Percentiles rank a stretch among this genome's conserved stretches.
These are phyloP conservation scores for Hypericum androsaemum DNA, from an alignment of 345 rosid genomes.

Conservation along the genomic window DNA sequence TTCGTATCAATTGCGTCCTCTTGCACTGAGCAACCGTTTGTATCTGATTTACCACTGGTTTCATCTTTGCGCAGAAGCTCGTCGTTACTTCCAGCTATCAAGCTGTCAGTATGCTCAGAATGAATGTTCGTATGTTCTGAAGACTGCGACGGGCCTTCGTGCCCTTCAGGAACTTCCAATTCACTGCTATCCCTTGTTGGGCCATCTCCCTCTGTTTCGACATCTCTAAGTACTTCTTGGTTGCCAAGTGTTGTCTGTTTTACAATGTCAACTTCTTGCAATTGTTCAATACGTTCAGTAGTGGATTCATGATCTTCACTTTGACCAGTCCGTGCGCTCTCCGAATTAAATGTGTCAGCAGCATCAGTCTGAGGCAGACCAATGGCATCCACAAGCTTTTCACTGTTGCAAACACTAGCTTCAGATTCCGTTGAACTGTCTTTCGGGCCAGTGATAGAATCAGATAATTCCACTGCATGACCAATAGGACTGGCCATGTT, in stretches of 20 bases:
- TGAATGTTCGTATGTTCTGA: conserved; percentile 19
- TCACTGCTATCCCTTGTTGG: conserved; percentile 20
- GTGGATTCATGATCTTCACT: conserved; percentile 21
- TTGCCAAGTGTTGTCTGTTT: conserved; percentile 16
- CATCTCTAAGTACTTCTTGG: conserved; percentile 23
- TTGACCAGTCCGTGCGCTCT: conserved; percentile 13
- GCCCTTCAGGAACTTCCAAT: conserved; percentile 19
- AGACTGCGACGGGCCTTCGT: conserved; percentile 18
- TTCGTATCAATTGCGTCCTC: conserved; percentile 28
- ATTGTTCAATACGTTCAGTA: conserved; percentile 20
- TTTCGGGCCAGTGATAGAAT: conserved; percentile 35
- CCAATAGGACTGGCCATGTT: conserved; percentile 63
- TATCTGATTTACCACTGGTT: conserved; percentile 19
- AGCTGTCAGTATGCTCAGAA: conserved; percentile 22
- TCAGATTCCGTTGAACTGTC: conserved; percentile 45
- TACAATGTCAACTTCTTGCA: conserved; percentile 22
- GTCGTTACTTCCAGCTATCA: conserved; percentile 25
- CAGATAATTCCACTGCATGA: conserved; percentile 31
- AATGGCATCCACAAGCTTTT: conserved; percentile 27
- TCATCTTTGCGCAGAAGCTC: conserved; percentile 15
- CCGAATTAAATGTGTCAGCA: conserved; percentile 14
- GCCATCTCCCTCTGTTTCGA: conserved; percentile 16
- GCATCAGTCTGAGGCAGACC: conserved; percentile 21
- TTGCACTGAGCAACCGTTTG: conserved; percentile 13
- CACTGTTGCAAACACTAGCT: conserved; percentile 32